phyloP scores from a whole-genome alignment of 208 protist species.

The Leishmania mexicana region DNA sequence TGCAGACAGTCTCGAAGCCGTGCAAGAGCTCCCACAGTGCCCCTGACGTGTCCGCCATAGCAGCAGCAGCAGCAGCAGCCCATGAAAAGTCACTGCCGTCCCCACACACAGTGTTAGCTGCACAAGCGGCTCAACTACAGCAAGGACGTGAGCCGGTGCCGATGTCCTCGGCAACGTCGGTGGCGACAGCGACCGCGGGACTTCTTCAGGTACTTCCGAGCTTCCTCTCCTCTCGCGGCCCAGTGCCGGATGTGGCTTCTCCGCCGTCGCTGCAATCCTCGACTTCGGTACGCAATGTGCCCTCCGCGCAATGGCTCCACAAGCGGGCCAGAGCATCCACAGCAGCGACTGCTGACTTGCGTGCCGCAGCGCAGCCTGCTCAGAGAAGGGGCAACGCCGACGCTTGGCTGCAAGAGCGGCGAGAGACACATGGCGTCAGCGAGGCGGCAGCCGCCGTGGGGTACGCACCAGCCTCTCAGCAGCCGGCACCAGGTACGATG shows the following conservation, averaged over 20 bases:
- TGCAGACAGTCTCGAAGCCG: slow-evolving; percentile 6
- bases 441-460: not conserved
- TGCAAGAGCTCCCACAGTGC: slow-evolving; percentile 7
- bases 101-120: not conserved
- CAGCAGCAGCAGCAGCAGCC: not conserved
- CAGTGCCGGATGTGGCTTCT: not conserved
- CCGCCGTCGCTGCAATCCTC: not conserved
- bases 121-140: not conserved
- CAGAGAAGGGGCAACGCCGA: not conserved
- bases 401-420: not conserved
- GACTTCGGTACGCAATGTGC: not conserved
- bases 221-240: not conserved
- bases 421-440: not conserved
- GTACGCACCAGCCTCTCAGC: not conserved
- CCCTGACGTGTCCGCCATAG: not conserved
- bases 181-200: not conserved
- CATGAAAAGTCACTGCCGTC: not conserved
- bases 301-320: not conserved
- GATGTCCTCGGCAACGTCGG: not conserved
- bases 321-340: not conserved
- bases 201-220: slow-evolving; percentile 17
- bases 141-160: not conserved
- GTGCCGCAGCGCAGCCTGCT: not conserved
- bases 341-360: not conserved
- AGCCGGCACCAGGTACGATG: not conserved